These are phyloP conservation scores for Gossypium thurberi DNA, from an alignment of 345 rosid species.

Conservation along the genomic window DNA sequence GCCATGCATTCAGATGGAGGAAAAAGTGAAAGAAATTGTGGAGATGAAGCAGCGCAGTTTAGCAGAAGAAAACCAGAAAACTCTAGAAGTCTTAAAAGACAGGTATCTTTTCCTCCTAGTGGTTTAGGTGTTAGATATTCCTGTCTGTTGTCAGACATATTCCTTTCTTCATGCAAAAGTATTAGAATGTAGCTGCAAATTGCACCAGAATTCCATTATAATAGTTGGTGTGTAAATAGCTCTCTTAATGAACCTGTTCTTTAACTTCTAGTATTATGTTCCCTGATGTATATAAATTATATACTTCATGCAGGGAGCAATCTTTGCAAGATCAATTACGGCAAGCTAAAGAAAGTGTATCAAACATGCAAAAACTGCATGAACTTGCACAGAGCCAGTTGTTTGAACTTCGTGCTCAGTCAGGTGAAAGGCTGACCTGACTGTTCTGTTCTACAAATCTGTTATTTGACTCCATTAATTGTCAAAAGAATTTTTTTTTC, in stretches of 20 bases:
- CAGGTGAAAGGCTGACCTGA: slow-evolving; percentile 51
- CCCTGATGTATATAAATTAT: not conserved
- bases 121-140: slow-evolving; percentile 2
- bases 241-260: not conserved
- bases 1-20: slow-evolving; percentile 72
- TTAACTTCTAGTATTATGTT: not conserved
- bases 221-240: slow-evolving; percentile 6
- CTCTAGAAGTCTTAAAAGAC: slow-evolving; percentile 81
- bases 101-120: slow-evolving; percentile 37
- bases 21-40: slow-evolving; percentile 94
- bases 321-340: slow-evolving; percentile 93
- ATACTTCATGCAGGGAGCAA: slow-evolving; percentile 60
- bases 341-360: slow-evolving; percentile 90
- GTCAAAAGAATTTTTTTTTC: not conserved
- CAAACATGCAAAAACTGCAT: slow-evolving; percentile 90
- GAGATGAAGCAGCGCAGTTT: slow-evolving; percentile 93
- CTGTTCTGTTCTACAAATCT: not conserved
- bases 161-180: not conserved
- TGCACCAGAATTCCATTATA: not conserved
- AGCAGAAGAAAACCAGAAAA: slow-evolving; percentile 98
- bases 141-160: not conserved
- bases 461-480: not conserved
- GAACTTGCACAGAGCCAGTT: slow-evolving; percentile 97
- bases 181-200: not conserved
- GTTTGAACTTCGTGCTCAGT: slow-evolving; percentile 90